A percentile compares a stretch with the other conserved stretches of the same genome.
phyloP scores from a whole-genome alignment of 345 rosid genomes.

The Populus ilicifolia region DNA sequence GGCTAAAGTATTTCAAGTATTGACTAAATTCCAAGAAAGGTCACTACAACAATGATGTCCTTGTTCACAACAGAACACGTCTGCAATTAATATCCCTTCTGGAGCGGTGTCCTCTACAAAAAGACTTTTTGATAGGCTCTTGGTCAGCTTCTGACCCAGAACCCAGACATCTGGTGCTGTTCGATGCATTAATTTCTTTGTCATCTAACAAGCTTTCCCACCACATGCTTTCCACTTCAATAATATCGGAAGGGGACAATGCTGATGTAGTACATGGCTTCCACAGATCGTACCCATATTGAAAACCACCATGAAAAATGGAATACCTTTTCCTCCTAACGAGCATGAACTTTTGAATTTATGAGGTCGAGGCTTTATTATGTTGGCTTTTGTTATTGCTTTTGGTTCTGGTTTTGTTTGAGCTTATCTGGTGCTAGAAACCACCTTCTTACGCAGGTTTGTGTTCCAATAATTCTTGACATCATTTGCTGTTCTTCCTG shows the following conservation, averaged over 20 bases:
- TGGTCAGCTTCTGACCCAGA: too few species aligned
- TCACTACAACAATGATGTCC: too few species aligned
- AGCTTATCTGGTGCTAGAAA: not conserved
- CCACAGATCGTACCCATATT: not conserved
- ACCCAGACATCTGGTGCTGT: not conserved
- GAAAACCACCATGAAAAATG: not conserved
- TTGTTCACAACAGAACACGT: not conserved
- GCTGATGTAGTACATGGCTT: not conserved
- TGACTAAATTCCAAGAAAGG: too few species aligned
- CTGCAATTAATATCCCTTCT: too few species aligned
- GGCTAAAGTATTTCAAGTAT: too few species aligned
- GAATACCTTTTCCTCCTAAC: not conserved
- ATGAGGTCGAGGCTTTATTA: slow-evolving; percentile 29
- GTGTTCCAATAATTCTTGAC: slow-evolving; percentile 38
- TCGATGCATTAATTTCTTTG: not conserved
- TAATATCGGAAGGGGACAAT: not conserved
- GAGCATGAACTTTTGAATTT: slow-evolving; percentile 12
- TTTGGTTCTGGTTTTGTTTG: not conserved
- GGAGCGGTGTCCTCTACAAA: not conserved
- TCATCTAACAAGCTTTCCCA: not conserved
- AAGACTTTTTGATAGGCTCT: too few species aligned
- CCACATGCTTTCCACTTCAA: not conserved
- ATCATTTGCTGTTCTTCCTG: slow-evolving; percentile 48
- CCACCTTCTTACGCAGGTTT: slow-evolving; percentile 6
- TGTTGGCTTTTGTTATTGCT: slow-evolving; percentile 2